Evolutionary conservation across 306 rosid species (phyloP).

Genomic region (Potentilla sterilis): DNA sequence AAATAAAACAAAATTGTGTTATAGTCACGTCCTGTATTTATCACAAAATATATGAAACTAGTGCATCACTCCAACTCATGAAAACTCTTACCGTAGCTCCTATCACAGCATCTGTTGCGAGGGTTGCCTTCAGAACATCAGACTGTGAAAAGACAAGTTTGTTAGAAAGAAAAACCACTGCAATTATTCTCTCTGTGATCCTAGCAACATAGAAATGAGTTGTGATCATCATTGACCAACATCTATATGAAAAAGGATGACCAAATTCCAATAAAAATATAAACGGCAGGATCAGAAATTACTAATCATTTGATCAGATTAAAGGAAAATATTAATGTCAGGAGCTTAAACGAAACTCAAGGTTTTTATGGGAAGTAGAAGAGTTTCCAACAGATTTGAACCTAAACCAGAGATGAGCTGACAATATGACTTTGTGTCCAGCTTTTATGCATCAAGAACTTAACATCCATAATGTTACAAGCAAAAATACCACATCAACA

Average conservation of each 20-base stretch:
- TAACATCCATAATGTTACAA: slow-evolving; percentile 7
- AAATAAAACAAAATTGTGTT: neutral
- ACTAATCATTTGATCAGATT: no score
- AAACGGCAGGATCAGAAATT: neutral
- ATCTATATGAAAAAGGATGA: neutral
- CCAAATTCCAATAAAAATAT: neutral
- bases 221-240: neutral
- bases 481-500: slow-evolving; percentile 5
- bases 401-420: neutral
- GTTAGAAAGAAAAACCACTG: neutral
- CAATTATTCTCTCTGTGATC: neutral
- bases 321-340: no score
- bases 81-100: slow-evolving; percentile 68
- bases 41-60: neutral
- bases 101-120: slow-evolving; percentile 88
- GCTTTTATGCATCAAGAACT: neutral
- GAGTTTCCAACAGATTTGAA: neutral
- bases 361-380: neutral
- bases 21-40: neutral
- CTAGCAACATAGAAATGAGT: neutral
- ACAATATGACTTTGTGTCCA: neutral
- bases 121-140: slow-evolving; percentile 91
- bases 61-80: slow-evolving; percentile 4
- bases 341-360: neutral
- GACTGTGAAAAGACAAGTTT: slow-evolving; percentile 45